These are phyloP conservation scores for Pichia sporocuriosa DNA, from an alignment of 805 yeast genomes.

Conservation along the genomic window DNA sequence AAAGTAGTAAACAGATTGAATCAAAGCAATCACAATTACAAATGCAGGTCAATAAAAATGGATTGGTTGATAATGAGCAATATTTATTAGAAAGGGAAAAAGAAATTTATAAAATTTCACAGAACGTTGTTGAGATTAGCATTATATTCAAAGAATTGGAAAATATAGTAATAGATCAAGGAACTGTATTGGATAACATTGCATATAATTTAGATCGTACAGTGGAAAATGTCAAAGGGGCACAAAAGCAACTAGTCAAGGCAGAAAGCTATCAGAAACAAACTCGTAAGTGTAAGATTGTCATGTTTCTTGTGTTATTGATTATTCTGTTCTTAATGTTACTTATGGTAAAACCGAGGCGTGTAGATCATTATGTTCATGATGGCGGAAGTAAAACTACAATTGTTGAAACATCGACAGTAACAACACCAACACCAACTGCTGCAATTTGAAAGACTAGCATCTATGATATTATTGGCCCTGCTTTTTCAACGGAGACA, in stretches of 20 bases:
- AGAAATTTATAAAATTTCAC: constrained; percentile 86
- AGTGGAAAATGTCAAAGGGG: constrained; percentile 65
- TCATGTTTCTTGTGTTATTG: constrained; percentile 61
- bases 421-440: background rate
- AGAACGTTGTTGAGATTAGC: constrained; percentile 88
- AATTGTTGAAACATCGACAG: background rate
- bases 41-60: constrained; percentile 33
- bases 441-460: too few relatives aligned
- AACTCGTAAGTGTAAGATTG: constrained; percentile 85
- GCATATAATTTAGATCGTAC: constrained; percentile 86
- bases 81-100: constrained; percentile 69
- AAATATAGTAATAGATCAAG: constrained; percentile 87
- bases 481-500: background rate
- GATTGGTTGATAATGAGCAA: constrained; percentile 66
- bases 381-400: constrained; percentile 8
- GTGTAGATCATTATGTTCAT: constrained; percentile 26
- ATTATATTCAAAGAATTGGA: constrained; percentile 93
- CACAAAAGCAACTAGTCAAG: constrained; percentile 67
- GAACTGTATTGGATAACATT: constrained; percentile 85
- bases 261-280: constrained; percentile 82
- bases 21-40: constrained; percentile 30
- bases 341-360: constrained; percentile 58
- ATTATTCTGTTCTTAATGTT: constrained; percentile 67
- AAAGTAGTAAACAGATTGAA: constrained; percentile 36
- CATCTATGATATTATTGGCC: too few relatives aligned